These are phyloP conservation scores for Zygosaccharomyces siamensis DNA, from an alignment of 805 yeast species.

Conservation along the genomic window DNA sequence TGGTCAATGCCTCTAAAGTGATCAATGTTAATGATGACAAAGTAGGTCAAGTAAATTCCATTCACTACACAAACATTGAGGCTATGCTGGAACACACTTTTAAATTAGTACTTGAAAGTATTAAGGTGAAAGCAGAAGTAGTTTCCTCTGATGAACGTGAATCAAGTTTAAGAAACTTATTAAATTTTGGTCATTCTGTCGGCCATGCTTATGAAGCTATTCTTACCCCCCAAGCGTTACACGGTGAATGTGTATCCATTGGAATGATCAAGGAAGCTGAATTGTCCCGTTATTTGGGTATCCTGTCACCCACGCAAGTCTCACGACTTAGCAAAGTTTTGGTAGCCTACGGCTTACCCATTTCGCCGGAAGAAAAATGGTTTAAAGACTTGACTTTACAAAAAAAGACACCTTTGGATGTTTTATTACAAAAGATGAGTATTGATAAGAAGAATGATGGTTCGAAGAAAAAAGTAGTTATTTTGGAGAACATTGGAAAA, in stretches of 20 bases:
- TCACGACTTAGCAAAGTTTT: constrained; percentile 82
- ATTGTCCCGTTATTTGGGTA: constrained; percentile 84
- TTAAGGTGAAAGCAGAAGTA: constrained; percentile 87
- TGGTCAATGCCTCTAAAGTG: constrained; percentile 43
- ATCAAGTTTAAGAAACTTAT: constrained; percentile 83
- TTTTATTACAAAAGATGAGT: constrained; percentile 77
- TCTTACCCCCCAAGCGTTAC: constrained; percentile 90
- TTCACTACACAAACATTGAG: constrained; percentile 55
- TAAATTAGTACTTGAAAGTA: constrained; percentile 78
- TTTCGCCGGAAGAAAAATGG: constrained; percentile 64
- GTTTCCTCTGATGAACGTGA: constrained; percentile 94
- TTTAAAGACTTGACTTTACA: constrained; percentile 64
- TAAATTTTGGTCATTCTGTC: constrained; percentile 94
- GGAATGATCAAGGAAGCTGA: constrained; percentile 96
- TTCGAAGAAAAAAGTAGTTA: constrained; percentile 76
- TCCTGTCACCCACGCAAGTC: constrained; percentile 87
- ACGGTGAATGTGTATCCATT: constrained; percentile 98
- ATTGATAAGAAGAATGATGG: constrained; percentile 97
- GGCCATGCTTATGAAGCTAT: constrained; percentile 99
- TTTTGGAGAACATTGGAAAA: constrained; percentile 79
- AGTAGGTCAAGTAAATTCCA: constrained; percentile 36
- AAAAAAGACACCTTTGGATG: constrained; percentile 72
- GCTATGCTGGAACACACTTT: constrained; percentile 69
- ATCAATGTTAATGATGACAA: constrained; percentile 15
- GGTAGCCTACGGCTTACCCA: constrained; percentile 81